Percentiles rank a stretch among this genome's conserved stretches.
Conservation (phyloP, 306 rosid genomes). For the Senna tora region DNA sequence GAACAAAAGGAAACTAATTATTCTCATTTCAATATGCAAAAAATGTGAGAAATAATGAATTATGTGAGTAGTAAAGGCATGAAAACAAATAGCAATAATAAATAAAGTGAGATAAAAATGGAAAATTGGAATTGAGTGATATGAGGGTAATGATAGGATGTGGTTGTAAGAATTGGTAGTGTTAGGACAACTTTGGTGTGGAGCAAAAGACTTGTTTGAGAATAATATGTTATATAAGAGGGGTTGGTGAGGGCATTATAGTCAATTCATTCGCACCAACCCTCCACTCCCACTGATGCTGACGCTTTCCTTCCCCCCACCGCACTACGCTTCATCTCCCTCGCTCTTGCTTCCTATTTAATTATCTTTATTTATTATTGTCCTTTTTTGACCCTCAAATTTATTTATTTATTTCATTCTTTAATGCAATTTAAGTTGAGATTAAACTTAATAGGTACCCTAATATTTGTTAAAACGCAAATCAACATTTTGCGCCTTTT, state of each 20-base stretch:
- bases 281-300: conserved; percentile 38
- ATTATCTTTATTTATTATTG: too few relatives aligned
- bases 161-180: background rate
- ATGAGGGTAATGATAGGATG: background rate
- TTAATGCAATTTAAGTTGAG: background rate
- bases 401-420: background rate
- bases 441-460: background rate
- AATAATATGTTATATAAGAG: too few relatives aligned
- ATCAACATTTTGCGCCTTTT: too few relatives aligned
- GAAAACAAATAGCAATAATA: too few relatives aligned
- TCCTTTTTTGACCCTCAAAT: background rate
- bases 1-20: too few relatives aligned
- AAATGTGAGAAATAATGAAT: too few relatives aligned
- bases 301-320: conserved; percentile 31
- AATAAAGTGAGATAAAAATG: too few relatives aligned
- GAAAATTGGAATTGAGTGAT: too few relatives aligned
- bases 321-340: background rate
- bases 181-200: background rate
- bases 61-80: too few relatives aligned
- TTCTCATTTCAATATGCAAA: too few relatives aligned
- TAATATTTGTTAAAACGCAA: background rate
- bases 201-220: background rate
- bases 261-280: conserved; percentile 38
- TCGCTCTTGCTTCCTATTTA: background rate
- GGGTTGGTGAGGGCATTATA: conserved; percentile 32